Evolutionary conservation across 192 early-diverging fungal genomes (phyloP), one percentile per base, ranked within the genome.

Genomic region (Lobosporangium transversale): DNA sequence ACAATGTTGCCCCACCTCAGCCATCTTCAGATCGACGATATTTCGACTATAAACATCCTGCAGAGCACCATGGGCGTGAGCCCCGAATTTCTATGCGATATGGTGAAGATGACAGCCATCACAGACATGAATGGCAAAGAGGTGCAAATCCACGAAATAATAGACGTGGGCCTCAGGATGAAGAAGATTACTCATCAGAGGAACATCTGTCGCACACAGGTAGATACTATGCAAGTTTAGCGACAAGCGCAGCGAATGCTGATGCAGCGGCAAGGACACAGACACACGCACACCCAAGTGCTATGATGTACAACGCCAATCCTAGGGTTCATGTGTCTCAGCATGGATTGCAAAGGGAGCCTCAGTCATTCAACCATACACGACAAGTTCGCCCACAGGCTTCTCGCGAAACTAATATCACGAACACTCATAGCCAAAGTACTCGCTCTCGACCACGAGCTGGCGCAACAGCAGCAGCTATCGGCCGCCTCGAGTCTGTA

Each of bases 391-490:
- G 37, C 7, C 37, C 7, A 14, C 37, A 40, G 37, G 14, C 56
- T 17, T 27, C 47, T 8, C 40, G 62, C 14, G 62, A 65, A n/a
- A 70, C 67, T 24, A 44, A 44, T 23, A 29, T 11, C 12, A 61
- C 43, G 15, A 65, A 48, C 24, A 10, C 37, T 14, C 21, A 54
- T 29, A 57, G 65, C 20, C 64, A 67, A 45, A 17, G 24, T 0
- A 47, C 63, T 2, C 64, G 73, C 1, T 66, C 73, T 17, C 26
- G 73, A 21, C 73, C 73, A 14, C 73, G 73, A 10, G 60, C 73
- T 29, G 58, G 73, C 14, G 73, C 73, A 12, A 76, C 73, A 8
- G 73, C 73, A 26, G 64, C 73, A 10, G 73, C 63, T 3, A 76
- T 76, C 18, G 73, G 73, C 23, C 73, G 73, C 4, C 35, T 76